A percentile compares a stretch with the other conserved stretches of the same genome.
phyloP scores from a whole-genome alignment of 768 basidiomycete species.

The Amanita rubescens region DNA sequence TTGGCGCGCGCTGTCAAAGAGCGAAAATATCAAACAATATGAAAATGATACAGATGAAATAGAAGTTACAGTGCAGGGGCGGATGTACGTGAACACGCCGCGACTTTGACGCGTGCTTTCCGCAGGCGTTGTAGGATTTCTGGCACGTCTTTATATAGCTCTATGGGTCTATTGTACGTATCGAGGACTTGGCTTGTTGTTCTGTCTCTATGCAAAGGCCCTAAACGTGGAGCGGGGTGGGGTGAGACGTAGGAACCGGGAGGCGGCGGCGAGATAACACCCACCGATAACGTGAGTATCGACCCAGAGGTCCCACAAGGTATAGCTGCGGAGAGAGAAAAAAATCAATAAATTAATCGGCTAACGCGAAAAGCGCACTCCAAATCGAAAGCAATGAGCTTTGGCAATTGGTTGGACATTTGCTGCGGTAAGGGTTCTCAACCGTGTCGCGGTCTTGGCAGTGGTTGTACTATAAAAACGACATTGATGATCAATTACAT shows the following conservation, averaged over 20 bases:
- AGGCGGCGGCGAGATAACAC: too few relatives aligned
- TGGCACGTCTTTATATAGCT: conserved; percentile 75
- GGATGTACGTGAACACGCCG: conserved; percentile 68
- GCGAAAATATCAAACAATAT: neutral
- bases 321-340: conserved; percentile 48
- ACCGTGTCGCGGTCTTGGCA: neutral
- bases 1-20: conserved; percentile 68
- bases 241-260: neutral
- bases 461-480: neutral
- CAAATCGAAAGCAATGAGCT: conserved; percentile 73
- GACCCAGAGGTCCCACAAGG: conserved; percentile 84
- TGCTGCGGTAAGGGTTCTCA: neutral
- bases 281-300: conserved; percentile 74
- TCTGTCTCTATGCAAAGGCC: conserved; percentile 45
- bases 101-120: conserved; percentile 41
- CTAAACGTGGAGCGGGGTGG: conserved; percentile 17
- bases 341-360: neutral
- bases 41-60: neutral
- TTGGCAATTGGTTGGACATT: conserved; percentile 27
- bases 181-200: conserved; percentile 46
- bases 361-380: conserved; percentile 39
- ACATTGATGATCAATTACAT: neutral
- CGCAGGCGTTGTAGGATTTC: conserved; percentile 57
- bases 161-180: conserved; percentile 47
- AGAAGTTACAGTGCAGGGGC: conserved; percentile 52